Base-by-base conservation (phyloP, 208 protist species). In the Wallacemonas sp. region DNA sequence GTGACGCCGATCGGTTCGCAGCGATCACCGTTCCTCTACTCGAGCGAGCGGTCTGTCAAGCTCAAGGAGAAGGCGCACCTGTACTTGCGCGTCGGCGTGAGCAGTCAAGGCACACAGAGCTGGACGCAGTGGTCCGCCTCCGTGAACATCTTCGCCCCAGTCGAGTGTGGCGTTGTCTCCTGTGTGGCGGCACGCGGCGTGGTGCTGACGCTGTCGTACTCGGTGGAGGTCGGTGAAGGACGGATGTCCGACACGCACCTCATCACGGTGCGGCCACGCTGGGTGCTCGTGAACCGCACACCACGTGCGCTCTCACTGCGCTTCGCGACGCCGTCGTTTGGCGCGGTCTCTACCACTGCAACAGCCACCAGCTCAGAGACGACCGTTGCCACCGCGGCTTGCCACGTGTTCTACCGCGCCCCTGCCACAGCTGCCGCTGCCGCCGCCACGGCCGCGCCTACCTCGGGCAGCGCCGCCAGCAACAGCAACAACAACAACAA, bases 231-330 rank as follows among this genome's bases (percentile, higher is more conserved):
- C 52, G 76, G 69, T 16, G 61, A 67, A 19, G 72, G 73, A 32
- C 74, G 77, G 4, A 76, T 76, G 19, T 76, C 73, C 48, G 65
- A 77, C 23, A 89, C 87, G 1, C 76, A 74, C 30, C 55, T 88
- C 43, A 52, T 93, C 11, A 80, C 76, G 46, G 71, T 93, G 27
- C 74, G 70, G 19, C 87, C 87, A 27, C 79, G 80, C 17, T 93
- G 87, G 87, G 76, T 93, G 29, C 9, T 93, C 30, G 55, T 85
- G 32, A 93, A 93, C 72, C 66, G 73, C 32, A 76, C 80, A 12
- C 80, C 68, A 14, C 73, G 74, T 36, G 24, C 49, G 19, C 61
- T 86, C n/a, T 64, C 17, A 27, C 58, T 80, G 21, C 32, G 64
- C 1, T 58, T 43, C 1, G 52, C 41, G 16, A 38, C 57, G 12